Evolutionary conservation across 139 green algal species (phyloP), one percentile per base, ranked within the genome.

Genomic region (Auxenochlorella pyrenoidosa): DNA sequence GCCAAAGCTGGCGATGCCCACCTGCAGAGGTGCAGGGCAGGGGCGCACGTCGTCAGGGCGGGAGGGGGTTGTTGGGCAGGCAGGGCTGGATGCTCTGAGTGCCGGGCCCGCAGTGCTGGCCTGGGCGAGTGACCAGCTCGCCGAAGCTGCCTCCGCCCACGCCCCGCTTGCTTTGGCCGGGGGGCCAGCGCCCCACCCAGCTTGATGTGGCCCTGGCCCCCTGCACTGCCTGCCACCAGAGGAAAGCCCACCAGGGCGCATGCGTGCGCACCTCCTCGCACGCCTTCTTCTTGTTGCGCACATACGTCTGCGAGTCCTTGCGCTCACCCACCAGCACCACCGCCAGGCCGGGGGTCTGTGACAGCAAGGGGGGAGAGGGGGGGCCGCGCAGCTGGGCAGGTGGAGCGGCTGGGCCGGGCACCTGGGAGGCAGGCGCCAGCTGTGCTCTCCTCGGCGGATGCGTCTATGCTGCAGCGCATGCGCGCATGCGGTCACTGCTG

Each of bases 291-390:
- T 99, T 99, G 92, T 94, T 98, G 58, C 97, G 92, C 24, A 99
- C 97, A 88, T 99, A 99, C 0, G 98, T 99, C 87, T 99, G 93
- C 32, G 95, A 98, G 91, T 99, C 97, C 84, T 98, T 98, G 75
- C 98, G 93, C 76, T 96, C 91, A 18, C 97, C 97, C 18, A 99
- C 97, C 19, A 99, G 94, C 0, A 99, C 95, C 3, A 99, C 97
- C 18, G 97, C 97, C 59, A 99, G 91, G 13, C 97, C 97, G 34
- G 97, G 97, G 0, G 95, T 92, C 94, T 97, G 90, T 34, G 41
- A 15, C 30, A 10, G 71, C 47, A 47, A 28, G 75, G 43, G 43
- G 15, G 36, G 28, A 43, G 40, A 40, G 2, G 75, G 47, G 47
- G 47, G 16, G 12, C 36, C 41, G 13, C 47, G n/a, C 34, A 78